Evolutionary conservation across 169 alveolate species (phyloP).

Genomic region (Cryptosporidium sp.): DNA sequence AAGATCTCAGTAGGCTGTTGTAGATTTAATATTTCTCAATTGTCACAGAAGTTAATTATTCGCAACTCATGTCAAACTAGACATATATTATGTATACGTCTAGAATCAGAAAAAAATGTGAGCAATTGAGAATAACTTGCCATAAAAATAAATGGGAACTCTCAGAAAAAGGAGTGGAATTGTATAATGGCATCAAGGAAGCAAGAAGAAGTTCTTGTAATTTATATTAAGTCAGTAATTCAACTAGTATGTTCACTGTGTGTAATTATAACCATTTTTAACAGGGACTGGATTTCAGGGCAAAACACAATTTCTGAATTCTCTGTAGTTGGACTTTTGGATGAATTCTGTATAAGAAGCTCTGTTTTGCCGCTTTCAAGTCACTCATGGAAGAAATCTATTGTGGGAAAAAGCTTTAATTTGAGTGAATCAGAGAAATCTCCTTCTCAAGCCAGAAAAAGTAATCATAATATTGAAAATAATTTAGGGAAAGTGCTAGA

Average conservation of each 20-base stretch:
- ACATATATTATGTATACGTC: conserved; percentile 62
- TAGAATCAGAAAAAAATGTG: conserved; percentile 26
- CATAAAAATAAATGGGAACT: neutral
- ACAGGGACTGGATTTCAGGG: conserved; percentile 52
- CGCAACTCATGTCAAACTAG: conserved; percentile 27
- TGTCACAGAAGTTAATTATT: neutral
- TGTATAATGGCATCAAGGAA: conserved; percentile 41
- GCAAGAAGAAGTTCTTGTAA: conserved; percentile 44
- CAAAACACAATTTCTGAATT: neutral
- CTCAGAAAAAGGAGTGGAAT: neutral
- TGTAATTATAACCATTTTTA: conserved; percentile 6
- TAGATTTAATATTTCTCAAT: neutral
- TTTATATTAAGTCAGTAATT: conserved; percentile 25
- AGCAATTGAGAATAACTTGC: neutral
- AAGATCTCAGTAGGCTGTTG: neutral
- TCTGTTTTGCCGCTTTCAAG: neutral
- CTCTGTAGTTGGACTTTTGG: conserved; percentile 14
- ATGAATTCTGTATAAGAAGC: conserved; percentile 23
- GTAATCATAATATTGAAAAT: neutral
- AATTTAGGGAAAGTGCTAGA: neutral
- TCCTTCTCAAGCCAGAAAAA: neutral
- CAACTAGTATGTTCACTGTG: conserved; percentile 21
- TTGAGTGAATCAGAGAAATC: neutral
- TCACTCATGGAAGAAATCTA: neutral
- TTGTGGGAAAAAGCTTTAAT: neutral